Conservation (phyloP, 805 yeast species). For the Saccharomycopsis oosterbeekiorum region DNA sequence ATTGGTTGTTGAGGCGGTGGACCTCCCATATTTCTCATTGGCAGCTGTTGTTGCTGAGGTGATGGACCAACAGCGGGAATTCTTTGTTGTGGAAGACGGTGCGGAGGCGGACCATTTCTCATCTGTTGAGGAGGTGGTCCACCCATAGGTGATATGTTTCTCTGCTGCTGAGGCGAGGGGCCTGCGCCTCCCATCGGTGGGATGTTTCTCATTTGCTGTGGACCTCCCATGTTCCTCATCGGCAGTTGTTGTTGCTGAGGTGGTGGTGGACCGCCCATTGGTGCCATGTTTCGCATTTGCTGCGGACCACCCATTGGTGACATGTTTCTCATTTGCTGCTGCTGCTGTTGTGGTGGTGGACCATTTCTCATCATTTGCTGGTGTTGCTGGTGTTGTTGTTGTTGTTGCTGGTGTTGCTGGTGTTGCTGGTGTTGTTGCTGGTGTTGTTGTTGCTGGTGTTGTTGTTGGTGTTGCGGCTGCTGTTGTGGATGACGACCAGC, state of each 20-base stretch:
- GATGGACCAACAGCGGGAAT: neutral
- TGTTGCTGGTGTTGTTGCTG: neutral
- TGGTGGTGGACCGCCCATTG: neutral
- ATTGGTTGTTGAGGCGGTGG: neutral
- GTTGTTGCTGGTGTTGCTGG: neutral
- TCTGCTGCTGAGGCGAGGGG: neutral
- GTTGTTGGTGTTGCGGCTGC: neutral
- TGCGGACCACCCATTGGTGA: neutral
- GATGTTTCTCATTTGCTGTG: neutral
- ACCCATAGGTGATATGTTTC: neutral
- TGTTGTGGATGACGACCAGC: neutral
- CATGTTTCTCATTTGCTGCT: constrained; percentile 1
- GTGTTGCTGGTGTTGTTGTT: neutral
- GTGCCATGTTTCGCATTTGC: neutral
- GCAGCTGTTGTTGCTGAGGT: neutral
- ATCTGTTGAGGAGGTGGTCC: neutral
- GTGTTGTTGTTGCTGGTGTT: neutral
- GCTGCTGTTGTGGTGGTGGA: neutral
- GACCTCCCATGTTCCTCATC: constrained; percentile 1
- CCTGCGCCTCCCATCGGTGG: neutral
- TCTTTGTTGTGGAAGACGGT: neutral
- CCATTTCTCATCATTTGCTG: neutral
- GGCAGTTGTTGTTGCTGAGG: neutral
- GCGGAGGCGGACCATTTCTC: neutral
- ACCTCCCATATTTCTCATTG: neutral